These are phyloP conservation scores for Potentilla sterilis DNA, from an alignment of 306 rosid species.

Conservation along the genomic window DNA sequence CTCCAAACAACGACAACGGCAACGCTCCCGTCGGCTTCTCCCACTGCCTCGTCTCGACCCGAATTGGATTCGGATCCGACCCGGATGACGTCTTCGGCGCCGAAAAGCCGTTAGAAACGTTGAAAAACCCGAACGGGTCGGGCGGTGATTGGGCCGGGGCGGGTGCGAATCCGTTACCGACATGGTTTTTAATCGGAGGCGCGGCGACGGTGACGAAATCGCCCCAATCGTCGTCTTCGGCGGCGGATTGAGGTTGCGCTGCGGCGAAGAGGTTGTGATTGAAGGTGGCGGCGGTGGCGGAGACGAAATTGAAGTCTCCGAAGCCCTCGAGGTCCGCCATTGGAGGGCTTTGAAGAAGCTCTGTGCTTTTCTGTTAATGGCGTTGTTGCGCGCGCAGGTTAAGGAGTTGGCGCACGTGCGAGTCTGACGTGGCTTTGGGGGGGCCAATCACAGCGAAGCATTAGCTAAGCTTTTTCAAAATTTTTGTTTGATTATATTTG, in stretches of 20 bases:
- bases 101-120: neutral
- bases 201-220: slow-evolving; percentile 56
- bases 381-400: slow-evolving; percentile 13
- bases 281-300: slow-evolving; percentile 26
- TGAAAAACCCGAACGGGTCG: slow-evolving; percentile 25
- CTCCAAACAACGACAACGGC: slow-evolving; percentile 90
- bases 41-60: slow-evolving; percentile 30
- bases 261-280: slow-evolving; percentile 22
- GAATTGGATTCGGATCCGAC: slow-evolving; percentile 13
- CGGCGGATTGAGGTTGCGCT: slow-evolving; percentile 15
- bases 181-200: slow-evolving; percentile 39
- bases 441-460: slow-evolving; percentile 14
- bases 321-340: slow-evolving; percentile 82
- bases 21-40: slow-evolving; percentile 62
- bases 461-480: neutral
- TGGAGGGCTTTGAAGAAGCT: slow-evolving; percentile 22
- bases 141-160: slow-evolving; percentile 24
- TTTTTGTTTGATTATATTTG: neutral
- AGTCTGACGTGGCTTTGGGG: slow-evolving; percentile 9
- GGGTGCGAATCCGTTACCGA: slow-evolving; percentile 22
- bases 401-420: neutral
- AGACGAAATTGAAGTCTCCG: slow-evolving; percentile 65
- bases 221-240: slow-evolving; percentile 52
- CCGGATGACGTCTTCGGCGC: neutral
- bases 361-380: neutral